These are phyloP conservation scores for Falciphora oryzae DNA, from an alignment of 2,329 filamentous ascomycete species.

Conservation along the genomic window DNA sequence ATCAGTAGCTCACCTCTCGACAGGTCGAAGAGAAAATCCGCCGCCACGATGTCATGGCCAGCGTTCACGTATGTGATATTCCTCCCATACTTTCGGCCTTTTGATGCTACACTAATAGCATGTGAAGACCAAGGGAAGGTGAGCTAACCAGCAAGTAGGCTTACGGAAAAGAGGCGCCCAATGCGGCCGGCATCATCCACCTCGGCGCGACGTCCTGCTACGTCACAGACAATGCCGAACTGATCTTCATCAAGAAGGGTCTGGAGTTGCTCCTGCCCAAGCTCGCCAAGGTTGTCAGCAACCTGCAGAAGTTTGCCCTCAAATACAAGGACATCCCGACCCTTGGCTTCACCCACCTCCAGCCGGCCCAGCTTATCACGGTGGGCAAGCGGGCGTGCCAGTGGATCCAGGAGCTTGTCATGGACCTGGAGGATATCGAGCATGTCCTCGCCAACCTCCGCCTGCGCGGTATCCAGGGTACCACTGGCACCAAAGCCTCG, in stretches of 20 bases:
- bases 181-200: slow-evolving; percentile 79
- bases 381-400: slow-evolving; percentile 63
- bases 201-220: slow-evolving; percentile 57
- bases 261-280: slow-evolving; percentile 73
- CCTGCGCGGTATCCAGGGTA: slow-evolving; percentile 29
- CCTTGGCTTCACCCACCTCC: slow-evolving; percentile 54
- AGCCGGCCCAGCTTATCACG: slow-evolving; percentile 55
- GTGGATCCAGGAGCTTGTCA: slow-evolving; percentile 69
- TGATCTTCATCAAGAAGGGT: slow-evolving; percentile 71
- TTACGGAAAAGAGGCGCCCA: slow-evolving; percentile 21
- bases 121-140: background rate
- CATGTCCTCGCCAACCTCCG: slow-evolving; percentile 36
- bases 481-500: slow-evolving; percentile 72
- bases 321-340: slow-evolving; percentile 39
- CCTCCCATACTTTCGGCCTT: too few species aligned
- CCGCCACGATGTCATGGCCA: slow-evolving; percentile 10
- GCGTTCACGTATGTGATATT: background rate
- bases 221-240: slow-evolving; percentile 69
- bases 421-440: slow-evolving; percentile 72
- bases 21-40: slow-evolving; percentile 10
- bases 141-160: background rate
- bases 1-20: background rate
- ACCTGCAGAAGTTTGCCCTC: slow-evolving; percentile 66
- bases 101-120: too few species aligned
- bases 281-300: slow-evolving; percentile 71